A percentile compares a stretch with the other conserved stretches of the same genome.
These are phyloP conservation scores for Phytopythium vexans DNA, from an alignment of 352 stramenopile species.

Conservation along the genomic window DNA sequence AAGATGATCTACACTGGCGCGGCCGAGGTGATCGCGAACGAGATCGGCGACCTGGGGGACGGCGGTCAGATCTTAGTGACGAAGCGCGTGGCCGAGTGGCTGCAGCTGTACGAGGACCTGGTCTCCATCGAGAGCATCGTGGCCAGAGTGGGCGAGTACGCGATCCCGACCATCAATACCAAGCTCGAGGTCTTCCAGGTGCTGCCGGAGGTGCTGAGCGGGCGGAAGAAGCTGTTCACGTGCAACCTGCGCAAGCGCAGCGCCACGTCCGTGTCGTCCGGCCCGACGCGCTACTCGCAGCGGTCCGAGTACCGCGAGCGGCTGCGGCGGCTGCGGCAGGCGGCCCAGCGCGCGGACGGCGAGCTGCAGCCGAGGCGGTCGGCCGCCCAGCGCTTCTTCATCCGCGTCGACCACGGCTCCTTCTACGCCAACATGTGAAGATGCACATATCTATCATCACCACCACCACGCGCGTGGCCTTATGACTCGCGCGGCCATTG, in stretches of 20 bases:
- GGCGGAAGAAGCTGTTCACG: conserved; percentile 45
- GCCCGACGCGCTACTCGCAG: conserved; percentile 25
- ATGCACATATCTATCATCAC: neutral
- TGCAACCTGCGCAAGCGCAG: conserved; percentile 37
- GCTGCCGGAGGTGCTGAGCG: conserved; percentile 32
- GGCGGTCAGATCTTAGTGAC: conserved; percentile 58
- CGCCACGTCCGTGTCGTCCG: conserved; percentile 29
- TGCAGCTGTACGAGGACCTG: conserved; percentile 42
- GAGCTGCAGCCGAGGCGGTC: conserved; percentile 10
- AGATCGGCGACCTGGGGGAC: conserved; percentile 51
- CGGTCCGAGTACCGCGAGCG: conserved; percentile 36
- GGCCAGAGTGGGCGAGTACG: conserved; percentile 39
- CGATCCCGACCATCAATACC: conserved; percentile 38
- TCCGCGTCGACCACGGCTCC: conserved; percentile 35
- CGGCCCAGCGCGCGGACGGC: conserved; percentile 22
- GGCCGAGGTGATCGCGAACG: conserved; percentile 50
- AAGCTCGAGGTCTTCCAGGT: conserved; percentile 53
- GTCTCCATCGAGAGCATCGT: conserved; percentile 42
- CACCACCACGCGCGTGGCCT: too few species aligned
- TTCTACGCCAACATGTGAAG: conserved; percentile 27
- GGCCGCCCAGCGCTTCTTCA: conserved; percentile 28
- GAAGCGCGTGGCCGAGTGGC: conserved; percentile 45
- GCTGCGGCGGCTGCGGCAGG: conserved; percentile 24
- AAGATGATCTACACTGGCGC: conserved; percentile 61
- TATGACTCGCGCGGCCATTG: too few species aligned